phyloP scores from a whole-genome alignment of 108 stramenopile species.

The Conticribra guillardii region DNA sequence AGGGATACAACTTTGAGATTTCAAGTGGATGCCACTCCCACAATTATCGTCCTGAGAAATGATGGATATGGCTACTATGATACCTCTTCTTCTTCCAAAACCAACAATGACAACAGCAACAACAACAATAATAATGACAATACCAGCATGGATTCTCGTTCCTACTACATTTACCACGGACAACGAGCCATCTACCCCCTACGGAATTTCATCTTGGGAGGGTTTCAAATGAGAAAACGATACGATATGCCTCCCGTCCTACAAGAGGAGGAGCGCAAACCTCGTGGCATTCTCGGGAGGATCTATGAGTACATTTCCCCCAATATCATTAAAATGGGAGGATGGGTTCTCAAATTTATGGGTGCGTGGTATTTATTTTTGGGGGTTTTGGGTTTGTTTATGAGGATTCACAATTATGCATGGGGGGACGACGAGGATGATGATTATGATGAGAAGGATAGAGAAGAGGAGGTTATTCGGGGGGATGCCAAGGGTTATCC shows the following conservation, averaged over 20 bases:
- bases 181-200: slow-evolving; percentile 42
- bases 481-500: slow-evolving; percentile 8
- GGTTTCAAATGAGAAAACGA: slow-evolving; percentile 19
- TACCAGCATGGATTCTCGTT: slow-evolving; percentile 22
- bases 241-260: slow-evolving; percentile 28
- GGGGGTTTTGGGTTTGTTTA: slow-evolving; percentile 31
- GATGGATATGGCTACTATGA: slow-evolving; percentile 19
- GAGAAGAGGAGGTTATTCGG: slow-evolving; percentile 17
- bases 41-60: slow-evolving; percentile 37
- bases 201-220: slow-evolving; percentile 34
- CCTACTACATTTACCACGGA: slow-evolving; percentile 35
- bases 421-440: slow-evolving; percentile 35
- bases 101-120: too few species aligned
- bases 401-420: slow-evolving; percentile 49
- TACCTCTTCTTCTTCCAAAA: too few species aligned
- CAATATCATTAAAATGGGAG: slow-evolving; percentile 19
- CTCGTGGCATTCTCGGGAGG: slow-evolving; percentile 1
- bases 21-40: slow-evolving; percentile 42
- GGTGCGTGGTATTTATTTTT: slow-evolving; percentile 37
- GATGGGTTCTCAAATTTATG: slow-evolving; percentile 14
- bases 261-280: slow-evolving; percentile 21
- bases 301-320: slow-evolving; percentile 21
- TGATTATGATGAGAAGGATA: slow-evolving; percentile 3
- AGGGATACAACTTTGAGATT: slow-evolving; percentile 43
- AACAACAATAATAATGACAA: not conserved